Base-by-base conservation (phyloP, 2,329 filamentous ascomycete genomes). In the Metarhizium rileyi region DNA sequence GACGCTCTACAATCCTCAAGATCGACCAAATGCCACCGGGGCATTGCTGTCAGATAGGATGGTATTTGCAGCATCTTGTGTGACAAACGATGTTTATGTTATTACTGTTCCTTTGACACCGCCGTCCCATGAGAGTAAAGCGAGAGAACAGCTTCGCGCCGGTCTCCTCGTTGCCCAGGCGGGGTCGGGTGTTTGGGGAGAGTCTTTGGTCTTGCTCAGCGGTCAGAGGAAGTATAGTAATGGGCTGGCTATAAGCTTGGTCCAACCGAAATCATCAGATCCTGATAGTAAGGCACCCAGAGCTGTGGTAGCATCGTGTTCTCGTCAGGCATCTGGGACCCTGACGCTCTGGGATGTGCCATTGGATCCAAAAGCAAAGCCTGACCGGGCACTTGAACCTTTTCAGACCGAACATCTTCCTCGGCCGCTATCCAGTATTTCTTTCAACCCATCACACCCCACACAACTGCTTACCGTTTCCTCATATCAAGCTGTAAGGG, bases 141-240 rank as follows among this genome's bases (percentile, higher is more conserved):
- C 70, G 2, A 69, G 79, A 10, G 67, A 71, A 3, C 77, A 81
- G 52, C 66, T 83, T 23, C 71, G 70, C 48, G 63, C 66, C 18
- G 71, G 69, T 51, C 68, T 81, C 9, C 60, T 80, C 46, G 72
- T 74, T 7, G 76, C 72, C 20, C 74, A 71, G 53, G 76, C 76
- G 33, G 81, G 81, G 18, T 78, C 74, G 28, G 80, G 80, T 36
- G 73, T 72, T n/a, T 84, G 81, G 79, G 80, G 80, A 6, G 81
- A 84, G 63, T 74, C 72, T 0, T 63, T 84, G 23, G 69, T 75
- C 1, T 60, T 74, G 10, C 70, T 85, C 6, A 65, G 65, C 18
- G 79, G 80, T 1, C 78, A 80, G 58, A 66, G 68, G 43, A 75
- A 70, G 52, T 66, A 70, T 26, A 76, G 76, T 28, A 71, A 79